A percentile compares a stretch with the other conserved stretches of the same genome.
Evolutionary conservation across 1,139 yeast genomes (phyloP).

Genomic region (Kodamaea anthophila): DNA sequence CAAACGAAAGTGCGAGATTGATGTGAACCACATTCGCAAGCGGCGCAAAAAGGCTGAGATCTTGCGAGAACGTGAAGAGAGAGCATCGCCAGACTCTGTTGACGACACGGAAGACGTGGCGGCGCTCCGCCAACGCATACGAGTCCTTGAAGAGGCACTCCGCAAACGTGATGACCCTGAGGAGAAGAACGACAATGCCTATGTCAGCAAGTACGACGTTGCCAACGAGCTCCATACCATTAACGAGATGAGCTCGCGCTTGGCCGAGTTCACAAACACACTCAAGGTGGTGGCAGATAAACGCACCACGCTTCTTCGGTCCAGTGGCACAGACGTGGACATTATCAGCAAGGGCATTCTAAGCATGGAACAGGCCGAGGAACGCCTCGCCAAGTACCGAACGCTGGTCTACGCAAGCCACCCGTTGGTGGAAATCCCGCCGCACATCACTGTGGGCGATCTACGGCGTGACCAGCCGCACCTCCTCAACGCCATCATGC

Average conservation of each 20-base stretch:
- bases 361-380: slow-evolving; percentile 44
- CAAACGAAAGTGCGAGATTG: slow-evolving; percentile 60
- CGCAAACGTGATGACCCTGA: slow-evolving; percentile 9
- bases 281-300: slow-evolving; percentile 32
- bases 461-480: slow-evolving; percentile 51
- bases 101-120: slow-evolving; percentile 11
- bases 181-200: slow-evolving; percentile 10
- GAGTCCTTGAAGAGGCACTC: slow-evolving; percentile 17
- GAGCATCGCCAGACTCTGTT: neutral
- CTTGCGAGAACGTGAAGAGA: slow-evolving; percentile 2
- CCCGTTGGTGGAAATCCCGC: slow-evolving; percentile 53
- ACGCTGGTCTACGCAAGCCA: slow-evolving; percentile 32
- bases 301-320: slow-evolving; percentile 27
- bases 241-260: slow-evolving; percentile 22
- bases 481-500: slow-evolving; percentile 59
- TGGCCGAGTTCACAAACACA: slow-evolving; percentile 34
- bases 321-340: slow-evolving; percentile 25
- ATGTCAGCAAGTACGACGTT: slow-evolving; percentile 27
- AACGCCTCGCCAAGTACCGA: slow-evolving; percentile 39
- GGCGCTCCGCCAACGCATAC: slow-evolving; percentile 17
- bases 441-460: slow-evolving; percentile 35
- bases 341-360: slow-evolving; percentile 44
- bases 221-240: slow-evolving; percentile 33
- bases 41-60: slow-evolving; percentile 37
- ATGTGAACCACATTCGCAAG: slow-evolving; percentile 54